phyloP scores from a whole-genome alignment of 306 rosid genomes.

The Styphnolobium japonicum region DNA sequence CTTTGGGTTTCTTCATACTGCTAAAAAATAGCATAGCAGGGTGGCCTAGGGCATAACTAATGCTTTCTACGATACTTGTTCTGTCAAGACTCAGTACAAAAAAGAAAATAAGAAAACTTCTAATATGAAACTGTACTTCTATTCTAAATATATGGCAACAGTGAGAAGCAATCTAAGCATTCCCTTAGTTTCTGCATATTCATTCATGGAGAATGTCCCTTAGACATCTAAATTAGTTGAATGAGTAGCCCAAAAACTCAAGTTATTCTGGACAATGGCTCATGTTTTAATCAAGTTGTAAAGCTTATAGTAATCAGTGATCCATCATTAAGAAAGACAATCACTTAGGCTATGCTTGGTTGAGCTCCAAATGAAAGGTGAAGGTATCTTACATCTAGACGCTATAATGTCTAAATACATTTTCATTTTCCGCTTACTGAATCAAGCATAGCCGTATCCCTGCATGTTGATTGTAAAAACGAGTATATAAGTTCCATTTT shows the following conservation, averaged over 20 bases:
- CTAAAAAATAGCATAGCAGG: background rate
- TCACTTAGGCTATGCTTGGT: too few species aligned
- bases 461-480: too few species aligned
- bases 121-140: background rate
- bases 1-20: background rate
- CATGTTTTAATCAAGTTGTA: too few species aligned
- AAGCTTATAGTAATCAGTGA: background rate
- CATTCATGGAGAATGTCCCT: background rate
- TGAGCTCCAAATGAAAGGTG: too few species aligned
- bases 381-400: too few species aligned
- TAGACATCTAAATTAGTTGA: constrained; percentile 3
- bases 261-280: background rate
- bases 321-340: background rate
- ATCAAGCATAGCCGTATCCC: background rate
- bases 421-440: too few species aligned
- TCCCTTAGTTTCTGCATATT: background rate
- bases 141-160: background rate
- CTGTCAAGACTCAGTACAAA: background rate
- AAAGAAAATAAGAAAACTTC: background rate
- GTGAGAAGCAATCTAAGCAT: background rate
- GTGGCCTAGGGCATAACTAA: background rate
- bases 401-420: too few species aligned
- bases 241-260: background rate
- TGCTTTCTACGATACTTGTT: background rate
- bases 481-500: too few species aligned